phyloP scores from a whole-genome alignment of 768 basidiomycete species.

The Trametes punicea region DNA sequence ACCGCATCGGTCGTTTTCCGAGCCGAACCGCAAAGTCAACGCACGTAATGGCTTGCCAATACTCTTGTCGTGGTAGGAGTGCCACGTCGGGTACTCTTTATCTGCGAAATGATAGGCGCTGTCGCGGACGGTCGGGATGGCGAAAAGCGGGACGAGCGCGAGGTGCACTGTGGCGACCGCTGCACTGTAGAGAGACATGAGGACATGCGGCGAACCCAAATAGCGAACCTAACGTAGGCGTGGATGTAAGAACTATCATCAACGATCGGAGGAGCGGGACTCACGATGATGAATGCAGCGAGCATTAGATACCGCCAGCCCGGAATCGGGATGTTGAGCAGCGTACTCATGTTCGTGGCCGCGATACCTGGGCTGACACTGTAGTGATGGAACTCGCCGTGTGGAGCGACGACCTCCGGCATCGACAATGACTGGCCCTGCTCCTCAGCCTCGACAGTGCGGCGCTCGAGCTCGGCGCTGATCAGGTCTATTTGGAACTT shows the following conservation, averaged over 20 bases:
- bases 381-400: conserved; percentile 46
- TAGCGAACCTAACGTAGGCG: conserved; percentile 53
- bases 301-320: conserved; percentile 43
- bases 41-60: conserved; percentile 1
- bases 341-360: conserved; percentile 56
- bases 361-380: conserved; percentile 69
- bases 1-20: conserved; percentile 58
- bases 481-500: conserved; percentile 81
- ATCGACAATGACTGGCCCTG: neutral
- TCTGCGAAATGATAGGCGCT: conserved; percentile 8
- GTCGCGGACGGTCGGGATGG: conserved; percentile 39
- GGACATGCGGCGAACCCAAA: conserved; percentile 64
- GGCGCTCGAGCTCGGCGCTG: conserved; percentile 49
- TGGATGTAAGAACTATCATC: conserved; percentile 6
- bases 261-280: conserved; percentile 28
- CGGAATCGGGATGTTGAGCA: conserved; percentile 43
- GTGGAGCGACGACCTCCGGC: conserved; percentile 8
- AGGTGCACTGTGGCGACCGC: conserved; percentile 66
- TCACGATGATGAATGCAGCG: conserved; percentile 59
- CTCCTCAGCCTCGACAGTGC: conserved; percentile 29
- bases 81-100: conserved; percentile 19
- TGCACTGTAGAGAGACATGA: conserved; percentile 58
- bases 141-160: conserved; percentile 54
- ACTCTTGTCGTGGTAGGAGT: conserved; percentile 18
- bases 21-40: conserved; percentile 44